phyloP scores from a whole-genome alignment of 2,329 filamentous ascomycete genomes.

The Metarhizium robertsii region DNA sequence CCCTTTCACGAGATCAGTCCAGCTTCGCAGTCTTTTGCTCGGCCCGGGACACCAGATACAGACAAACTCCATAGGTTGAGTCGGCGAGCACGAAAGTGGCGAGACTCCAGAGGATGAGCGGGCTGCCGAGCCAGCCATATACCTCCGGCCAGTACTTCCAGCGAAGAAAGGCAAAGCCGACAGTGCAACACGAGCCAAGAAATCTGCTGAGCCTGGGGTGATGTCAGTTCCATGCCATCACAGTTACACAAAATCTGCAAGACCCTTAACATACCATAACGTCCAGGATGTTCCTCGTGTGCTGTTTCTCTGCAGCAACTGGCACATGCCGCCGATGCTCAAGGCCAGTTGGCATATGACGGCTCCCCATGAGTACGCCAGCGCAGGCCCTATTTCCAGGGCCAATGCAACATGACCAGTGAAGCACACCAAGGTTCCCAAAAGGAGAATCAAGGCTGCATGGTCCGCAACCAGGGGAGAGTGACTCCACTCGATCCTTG shows the following conservation, averaged over 20 bases:
- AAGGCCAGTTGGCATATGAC: constrained; percentile 9
- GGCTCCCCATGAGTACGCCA: constrained; percentile 10
- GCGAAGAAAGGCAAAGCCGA: constrained; percentile 8
- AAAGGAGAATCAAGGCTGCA: constrained; percentile 5
- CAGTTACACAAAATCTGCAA: no score
- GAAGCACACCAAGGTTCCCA: constrained; percentile 7
- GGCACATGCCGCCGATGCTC: constrained; percentile 8
- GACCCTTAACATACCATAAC: constrained; percentile 5
- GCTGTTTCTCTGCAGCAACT: constrained; percentile 8
- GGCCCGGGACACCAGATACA: constrained; percentile 1
- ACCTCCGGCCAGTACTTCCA: constrained; percentile 9
- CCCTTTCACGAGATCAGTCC: not conserved
- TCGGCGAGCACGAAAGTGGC: constrained; percentile 6
- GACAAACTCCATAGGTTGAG: constrained; percentile 5
- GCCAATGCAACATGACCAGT: constrained; percentile 10
- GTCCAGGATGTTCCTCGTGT: constrained; percentile 7
- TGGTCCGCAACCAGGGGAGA: constrained; percentile 7
- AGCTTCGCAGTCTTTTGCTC: not conserved
- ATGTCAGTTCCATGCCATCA: not conserved
- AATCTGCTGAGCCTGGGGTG: constrained; percentile 7
- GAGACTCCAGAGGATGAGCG: constrained; percentile 8
- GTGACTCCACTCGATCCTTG: constrained; percentile 7
- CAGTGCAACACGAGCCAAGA: constrained; percentile 8
- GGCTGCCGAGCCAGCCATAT: constrained; percentile 6
- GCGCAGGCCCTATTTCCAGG: constrained; percentile 7